A percentile compares a stretch with the other conserved stretches of the same genome.
Conservation (phyloP, 495 filamentous ascomycete genomes). For the Sordaria brevicollis region DNA sequence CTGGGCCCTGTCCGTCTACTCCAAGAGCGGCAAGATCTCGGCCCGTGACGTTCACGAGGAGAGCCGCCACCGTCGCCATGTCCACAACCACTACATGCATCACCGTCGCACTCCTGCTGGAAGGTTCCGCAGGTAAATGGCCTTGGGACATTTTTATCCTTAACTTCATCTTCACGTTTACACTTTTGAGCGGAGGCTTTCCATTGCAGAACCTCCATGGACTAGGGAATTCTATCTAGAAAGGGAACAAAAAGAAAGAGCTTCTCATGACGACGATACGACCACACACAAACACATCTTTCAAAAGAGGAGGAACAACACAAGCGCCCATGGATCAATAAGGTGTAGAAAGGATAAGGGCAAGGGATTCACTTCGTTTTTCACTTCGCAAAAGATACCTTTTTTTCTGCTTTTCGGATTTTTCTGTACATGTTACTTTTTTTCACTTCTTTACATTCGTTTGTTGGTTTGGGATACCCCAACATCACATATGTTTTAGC, state of each 20-base stretch:
- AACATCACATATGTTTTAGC: neutral
- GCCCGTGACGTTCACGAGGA: neutral
- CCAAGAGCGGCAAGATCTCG: conserved; percentile 17
- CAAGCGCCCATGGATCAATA: neutral
- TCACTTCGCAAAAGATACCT: neutral
- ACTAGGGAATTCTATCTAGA: neutral
- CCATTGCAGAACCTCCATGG: neutral
- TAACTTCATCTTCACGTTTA: neutral
- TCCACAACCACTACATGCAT: conserved; percentile 16
- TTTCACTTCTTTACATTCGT: neutral
- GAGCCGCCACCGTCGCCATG: conserved; percentile 7
- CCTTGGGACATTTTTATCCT: neutral
- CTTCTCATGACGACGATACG: conserved; percentile 3
- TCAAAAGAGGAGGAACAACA: neutral
- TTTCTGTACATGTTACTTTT: neutral
- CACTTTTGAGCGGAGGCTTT: neutral
- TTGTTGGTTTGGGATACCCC: neutral
- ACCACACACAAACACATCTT: neutral
- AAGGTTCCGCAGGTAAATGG: neutral
- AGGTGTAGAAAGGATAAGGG: neutral
- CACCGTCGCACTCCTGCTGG: conserved; percentile 12
- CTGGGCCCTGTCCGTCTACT: conserved; percentile 32
- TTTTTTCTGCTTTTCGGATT: neutral
- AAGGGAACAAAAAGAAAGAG: neutral
- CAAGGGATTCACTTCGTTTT: neutral